Conservation (phyloP, 805 yeast genomes). For the Wickerhamiella brachini region DNA sequence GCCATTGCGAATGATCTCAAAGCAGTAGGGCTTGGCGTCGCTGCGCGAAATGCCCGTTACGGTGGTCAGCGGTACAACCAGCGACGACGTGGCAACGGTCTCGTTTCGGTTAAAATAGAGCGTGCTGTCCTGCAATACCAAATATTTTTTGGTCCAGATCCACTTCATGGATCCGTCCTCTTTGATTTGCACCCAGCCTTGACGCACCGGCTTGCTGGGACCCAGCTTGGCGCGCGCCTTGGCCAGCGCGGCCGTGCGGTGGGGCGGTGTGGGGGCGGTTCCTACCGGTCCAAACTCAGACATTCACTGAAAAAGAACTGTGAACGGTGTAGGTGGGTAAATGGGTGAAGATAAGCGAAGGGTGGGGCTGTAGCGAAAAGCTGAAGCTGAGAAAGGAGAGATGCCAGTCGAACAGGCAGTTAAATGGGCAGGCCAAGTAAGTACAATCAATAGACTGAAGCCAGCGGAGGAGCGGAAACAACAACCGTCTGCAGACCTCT, state of each 20-base stretch:
- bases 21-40: constrained; percentile 62
- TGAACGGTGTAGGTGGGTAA: neutral
- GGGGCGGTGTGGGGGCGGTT: neutral
- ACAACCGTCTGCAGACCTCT: neutral
- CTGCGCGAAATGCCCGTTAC: constrained; percentile 52
- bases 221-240: constrained; percentile 2
- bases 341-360: neutral
- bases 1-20: constrained; percentile 45
- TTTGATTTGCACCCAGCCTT: constrained; percentile 85
- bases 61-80: constrained; percentile 39
- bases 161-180: constrained; percentile 79
- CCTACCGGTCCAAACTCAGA: neutral
- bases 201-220: constrained; percentile 23
- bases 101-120: constrained; percentile 66
- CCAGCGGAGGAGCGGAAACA: neutral
- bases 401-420: neutral
- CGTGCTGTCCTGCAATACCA: constrained; percentile 63
- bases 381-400: too few relatives aligned
- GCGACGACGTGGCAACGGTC: constrained; percentile 15
- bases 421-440: too few relatives aligned
- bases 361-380: too few relatives aligned
- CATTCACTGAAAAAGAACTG: too few relatives aligned
- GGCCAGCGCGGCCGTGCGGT: neutral
- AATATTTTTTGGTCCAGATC: constrained; percentile 81
- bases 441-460: too few relatives aligned